These are phyloP conservation scores for Peterozyma xylosa DNA, from an alignment of 805 yeast species.

Conservation along the genomic window DNA sequence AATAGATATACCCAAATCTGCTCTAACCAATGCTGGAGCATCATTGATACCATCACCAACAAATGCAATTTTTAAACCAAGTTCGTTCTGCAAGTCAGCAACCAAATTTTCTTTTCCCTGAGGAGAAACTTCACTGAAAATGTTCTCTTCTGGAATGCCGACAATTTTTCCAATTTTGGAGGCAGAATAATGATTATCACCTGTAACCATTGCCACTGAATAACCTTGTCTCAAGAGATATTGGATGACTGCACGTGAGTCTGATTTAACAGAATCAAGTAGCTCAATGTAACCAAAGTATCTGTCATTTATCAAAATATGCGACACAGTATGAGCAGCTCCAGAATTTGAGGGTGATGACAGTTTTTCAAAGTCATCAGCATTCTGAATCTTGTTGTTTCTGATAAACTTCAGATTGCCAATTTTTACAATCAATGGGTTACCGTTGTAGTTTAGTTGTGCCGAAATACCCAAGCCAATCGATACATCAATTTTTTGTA, in stretches of 20 bases:
- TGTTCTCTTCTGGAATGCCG: conserved; percentile 56
- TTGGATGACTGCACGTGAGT: conserved; percentile 53
- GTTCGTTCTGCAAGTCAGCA: conserved; percentile 37
- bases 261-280: conserved; percentile 59
- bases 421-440: conserved; percentile 29
- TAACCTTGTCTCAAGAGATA: conserved; percentile 45
- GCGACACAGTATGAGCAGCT: conserved; percentile 14
- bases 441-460: conserved; percentile 14
- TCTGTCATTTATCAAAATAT: conserved; percentile 45
- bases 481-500: conserved; percentile 27
- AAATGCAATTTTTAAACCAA: conserved; percentile 57
- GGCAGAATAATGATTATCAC: conserved; percentile 68
- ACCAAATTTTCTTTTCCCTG: conserved; percentile 67
- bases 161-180: conserved; percentile 53
- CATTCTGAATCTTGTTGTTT: conserved; percentile 14
- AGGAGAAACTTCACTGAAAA: conserved; percentile 75
- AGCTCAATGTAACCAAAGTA: conserved; percentile 63
- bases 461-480: conserved; percentile 42
- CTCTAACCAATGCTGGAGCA: conserved; percentile 88
- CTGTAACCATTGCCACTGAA: conserved; percentile 81
- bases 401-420: conserved; percentile 46
- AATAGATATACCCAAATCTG: conserved; percentile 87
- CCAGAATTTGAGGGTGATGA: conserved; percentile 6
- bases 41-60: conserved; percentile 98
- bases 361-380: conserved; percentile 12